Percentiles rank a stretch among this genome's conserved stretches.
Evolutionary conservation across 495 filamentous ascomycete species (phyloP).

Genomic region (Trypethelium eluteriae): DNA sequence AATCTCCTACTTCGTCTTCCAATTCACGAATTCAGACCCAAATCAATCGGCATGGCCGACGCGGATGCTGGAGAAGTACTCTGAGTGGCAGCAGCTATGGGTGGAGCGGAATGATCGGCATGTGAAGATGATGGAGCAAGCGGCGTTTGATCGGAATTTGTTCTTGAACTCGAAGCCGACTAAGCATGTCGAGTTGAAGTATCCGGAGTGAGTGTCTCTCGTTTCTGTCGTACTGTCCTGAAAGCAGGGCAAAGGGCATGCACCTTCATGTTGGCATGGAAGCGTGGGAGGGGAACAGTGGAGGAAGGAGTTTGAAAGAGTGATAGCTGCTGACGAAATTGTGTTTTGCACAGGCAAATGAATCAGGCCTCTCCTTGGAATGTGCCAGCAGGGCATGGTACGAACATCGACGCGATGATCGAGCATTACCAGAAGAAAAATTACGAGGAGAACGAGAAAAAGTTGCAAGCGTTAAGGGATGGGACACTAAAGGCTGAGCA

Average conservation of each 20-base stretch:
- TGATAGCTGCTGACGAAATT: constrained; percentile 12
- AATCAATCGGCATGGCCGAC: constrained; percentile 49
- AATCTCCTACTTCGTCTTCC: constrained; percentile 50
- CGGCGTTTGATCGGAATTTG: constrained; percentile 58
- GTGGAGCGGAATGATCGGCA: constrained; percentile 56
- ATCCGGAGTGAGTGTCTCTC: constrained; percentile 57
- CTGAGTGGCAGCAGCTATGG: constrained; percentile 42
- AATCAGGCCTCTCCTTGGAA: constrained; percentile 57
- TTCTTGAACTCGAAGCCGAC: constrained; percentile 49
- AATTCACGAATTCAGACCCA: constrained; percentile 41
- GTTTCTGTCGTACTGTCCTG: neutral
- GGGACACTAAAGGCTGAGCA: constrained; percentile 29
- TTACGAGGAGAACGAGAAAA: constrained; percentile 44
- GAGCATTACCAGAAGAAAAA: constrained; percentile 56
- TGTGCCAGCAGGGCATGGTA: constrained; percentile 51
- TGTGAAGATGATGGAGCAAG: constrained; percentile 59
- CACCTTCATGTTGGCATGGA: neutral
- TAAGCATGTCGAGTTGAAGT: constrained; percentile 48
- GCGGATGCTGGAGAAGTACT: constrained; percentile 50
- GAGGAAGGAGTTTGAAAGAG: neutral
- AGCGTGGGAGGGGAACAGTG: neutral
- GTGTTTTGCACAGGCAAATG: constrained; percentile 43
- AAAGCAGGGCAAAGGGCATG: no score
- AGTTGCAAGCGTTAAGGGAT: constrained; percentile 31
- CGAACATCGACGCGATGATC: constrained; percentile 53